Conservation (phyloP, 1,139 yeast species). For the Zygosaccharomyces sapae region DNA sequence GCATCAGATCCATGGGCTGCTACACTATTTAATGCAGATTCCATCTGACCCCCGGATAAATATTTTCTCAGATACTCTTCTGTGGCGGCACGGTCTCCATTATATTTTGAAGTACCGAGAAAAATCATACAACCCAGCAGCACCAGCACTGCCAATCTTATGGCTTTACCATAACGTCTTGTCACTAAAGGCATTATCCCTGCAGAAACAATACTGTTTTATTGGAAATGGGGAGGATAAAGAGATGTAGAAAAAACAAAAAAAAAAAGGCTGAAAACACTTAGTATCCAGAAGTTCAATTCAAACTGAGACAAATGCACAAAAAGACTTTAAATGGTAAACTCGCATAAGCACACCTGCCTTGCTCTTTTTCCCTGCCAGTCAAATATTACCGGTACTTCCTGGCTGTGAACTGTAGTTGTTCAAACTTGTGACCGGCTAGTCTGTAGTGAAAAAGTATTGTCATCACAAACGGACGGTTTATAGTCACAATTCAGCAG, state of each 20-base stretch:
- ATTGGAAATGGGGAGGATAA: too few relatives aligned
- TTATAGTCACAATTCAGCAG: too few relatives aligned
- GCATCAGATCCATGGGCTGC: conserved; percentile 7
- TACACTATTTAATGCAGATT: conserved; percentile 4
- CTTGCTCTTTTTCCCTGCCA: not conserved
- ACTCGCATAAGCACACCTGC: not conserved
- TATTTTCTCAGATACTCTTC: conserved; percentile 16
- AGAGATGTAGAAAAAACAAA: too few relatives aligned
- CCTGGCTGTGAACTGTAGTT: not conserved
- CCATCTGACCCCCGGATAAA: conserved; percentile 4
- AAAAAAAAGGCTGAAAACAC: not conserved
- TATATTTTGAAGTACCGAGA: conserved; percentile 13
- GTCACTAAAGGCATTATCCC: conserved; percentile 15
- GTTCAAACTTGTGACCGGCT: not conserved
- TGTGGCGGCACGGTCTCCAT: conserved; percentile 16
- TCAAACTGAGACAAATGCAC: too few relatives aligned
- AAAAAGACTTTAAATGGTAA: too few relatives aligned
- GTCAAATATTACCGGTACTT: not conserved
- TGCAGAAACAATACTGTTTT: too few relatives aligned
- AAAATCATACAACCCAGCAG: conserved; percentile 16
- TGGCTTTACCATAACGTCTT: conserved; percentile 22
- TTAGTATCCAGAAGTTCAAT: too few relatives aligned
- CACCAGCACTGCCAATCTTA: conserved; percentile 18
- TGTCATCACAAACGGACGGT: not conserved
- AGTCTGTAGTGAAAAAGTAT: not conserved